Conservation (phyloP, 306 rosid species). For the Begonia peltatifolia region DNA sequence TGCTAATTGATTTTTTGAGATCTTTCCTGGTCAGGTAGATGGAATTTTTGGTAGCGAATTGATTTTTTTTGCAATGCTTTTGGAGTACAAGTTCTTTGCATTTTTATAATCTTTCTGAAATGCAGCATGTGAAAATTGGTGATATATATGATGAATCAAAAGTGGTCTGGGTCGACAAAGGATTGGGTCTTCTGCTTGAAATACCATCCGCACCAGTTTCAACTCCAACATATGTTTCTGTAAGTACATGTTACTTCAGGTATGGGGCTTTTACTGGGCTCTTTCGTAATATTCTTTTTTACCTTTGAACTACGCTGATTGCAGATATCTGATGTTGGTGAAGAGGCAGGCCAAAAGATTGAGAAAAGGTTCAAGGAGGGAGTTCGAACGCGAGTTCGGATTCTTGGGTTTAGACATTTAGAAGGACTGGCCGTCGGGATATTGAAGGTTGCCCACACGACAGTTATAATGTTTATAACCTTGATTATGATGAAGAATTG, state of each 20-base stretch:
- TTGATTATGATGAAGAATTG: too few relatives aligned
- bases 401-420: conserved; percentile 77
- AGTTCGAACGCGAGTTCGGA: conserved; percentile 58
- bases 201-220: conserved; percentile 53
- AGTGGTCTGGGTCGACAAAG: conserved; percentile 80
- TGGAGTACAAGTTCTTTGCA: neutral
- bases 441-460: conserved; percentile 46
- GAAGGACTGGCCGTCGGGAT: conserved; percentile 90
- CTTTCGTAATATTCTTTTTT: conserved; percentile 7
- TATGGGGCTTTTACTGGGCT: conserved; percentile 2
- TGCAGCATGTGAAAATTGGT: conserved; percentile 70
- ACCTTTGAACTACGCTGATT: conserved; percentile 1
- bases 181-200: conserved; percentile 73
- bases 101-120: neutral
- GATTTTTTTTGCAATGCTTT: neutral
- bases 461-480: too few relatives aligned
- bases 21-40: too few relatives aligned
- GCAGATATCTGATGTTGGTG: conserved; percentile 75
- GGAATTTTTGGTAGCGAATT: neutral
- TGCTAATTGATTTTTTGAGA: too few relatives aligned
- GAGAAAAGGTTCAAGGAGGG: conserved; percentile 89
- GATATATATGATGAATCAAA: conserved; percentile 64
- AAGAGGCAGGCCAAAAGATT: conserved; percentile 52
- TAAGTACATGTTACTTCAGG: conserved; percentile 23
- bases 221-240: conserved; percentile 72